phyloP scores from a whole-genome alignment of 179 eudicot genomes.

The Silene coronaria region DNA sequence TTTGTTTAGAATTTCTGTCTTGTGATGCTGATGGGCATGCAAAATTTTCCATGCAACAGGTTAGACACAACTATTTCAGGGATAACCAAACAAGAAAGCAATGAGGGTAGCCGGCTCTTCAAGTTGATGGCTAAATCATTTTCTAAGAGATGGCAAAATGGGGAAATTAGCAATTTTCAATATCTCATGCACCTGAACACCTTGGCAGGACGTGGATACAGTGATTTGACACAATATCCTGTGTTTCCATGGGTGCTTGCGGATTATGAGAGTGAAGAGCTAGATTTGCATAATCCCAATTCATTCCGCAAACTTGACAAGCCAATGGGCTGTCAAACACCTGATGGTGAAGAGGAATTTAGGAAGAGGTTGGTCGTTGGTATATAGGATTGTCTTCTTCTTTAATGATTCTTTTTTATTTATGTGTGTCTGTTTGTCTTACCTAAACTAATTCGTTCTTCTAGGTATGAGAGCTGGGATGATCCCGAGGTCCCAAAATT shows the following conservation, averaged over 20 bases:
- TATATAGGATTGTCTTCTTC: slow-evolving; percentile 11
- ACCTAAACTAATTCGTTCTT: neutral
- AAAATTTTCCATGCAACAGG: slow-evolving; percentile 42
- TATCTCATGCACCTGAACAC: slow-evolving; percentile 99
- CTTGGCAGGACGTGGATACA: slow-evolving; percentile 98
- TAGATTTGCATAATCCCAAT: slow-evolving; percentile 66
- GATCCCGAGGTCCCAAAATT: slow-evolving; percentile 99
- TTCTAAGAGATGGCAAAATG: slow-evolving; percentile 98
- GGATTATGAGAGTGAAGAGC: slow-evolving; percentile 85
- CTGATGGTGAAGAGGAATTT: slow-evolving; percentile 92
- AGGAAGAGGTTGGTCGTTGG: slow-evolving; percentile 63
- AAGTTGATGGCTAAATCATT: slow-evolving; percentile 90
- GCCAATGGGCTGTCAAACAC: slow-evolving; percentile 97
- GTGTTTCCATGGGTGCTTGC: slow-evolving; percentile 99
- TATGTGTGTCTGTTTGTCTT: neutral
- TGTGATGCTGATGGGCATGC: neutral
- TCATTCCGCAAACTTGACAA: slow-evolving; percentile 89
- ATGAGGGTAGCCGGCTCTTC: slow-evolving; percentile 91
- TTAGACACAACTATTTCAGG: slow-evolving; percentile 97
- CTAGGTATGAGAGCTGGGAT: slow-evolving; percentile 98
- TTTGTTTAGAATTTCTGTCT: neutral
- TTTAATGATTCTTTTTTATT: neutral
- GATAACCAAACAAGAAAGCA: slow-evolving; percentile 75
- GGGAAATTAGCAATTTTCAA: slow-evolving; percentile 98
- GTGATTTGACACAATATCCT: slow-evolving; percentile 99